Conservation (phyloP, 371 early-diverging fungal genomes). For the Rhizopus microsporus region DNA sequence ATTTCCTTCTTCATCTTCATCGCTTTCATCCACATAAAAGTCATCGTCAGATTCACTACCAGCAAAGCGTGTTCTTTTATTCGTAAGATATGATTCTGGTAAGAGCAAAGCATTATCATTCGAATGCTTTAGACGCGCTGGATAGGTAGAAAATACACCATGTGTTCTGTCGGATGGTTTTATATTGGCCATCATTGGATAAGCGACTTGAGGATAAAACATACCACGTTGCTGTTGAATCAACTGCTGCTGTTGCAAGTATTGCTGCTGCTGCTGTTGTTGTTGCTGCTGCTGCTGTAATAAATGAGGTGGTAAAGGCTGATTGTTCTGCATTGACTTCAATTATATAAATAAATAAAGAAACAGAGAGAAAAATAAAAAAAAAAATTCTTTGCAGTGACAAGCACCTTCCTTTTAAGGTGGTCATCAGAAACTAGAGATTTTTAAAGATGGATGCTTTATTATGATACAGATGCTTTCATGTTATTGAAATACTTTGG, state of each 20-base stretch:
- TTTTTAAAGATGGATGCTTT: background rate
- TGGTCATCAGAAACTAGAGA: background rate
- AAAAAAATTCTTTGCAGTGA: constrained; percentile 6
- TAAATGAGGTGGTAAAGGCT: constrained; percentile 6
- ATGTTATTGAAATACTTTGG: constrained; percentile 73
- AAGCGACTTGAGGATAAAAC: constrained; percentile 20
- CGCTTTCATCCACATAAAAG: constrained; percentile 27
- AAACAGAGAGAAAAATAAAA: constrained; percentile 4
- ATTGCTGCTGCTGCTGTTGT: background rate
- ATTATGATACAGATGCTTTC: constrained; percentile 4
- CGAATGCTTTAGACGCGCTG: constrained; percentile 45
- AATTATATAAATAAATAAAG: background rate
- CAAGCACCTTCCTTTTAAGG: constrained; percentile 3
- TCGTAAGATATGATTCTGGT: constrained; percentile 41
- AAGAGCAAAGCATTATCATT: constrained; percentile 48
- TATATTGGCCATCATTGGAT: constrained; percentile 25
- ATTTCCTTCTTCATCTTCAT: constrained; percentile 33
- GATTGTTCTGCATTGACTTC: constrained; percentile 14
- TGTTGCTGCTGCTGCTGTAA: constrained; percentile 1
- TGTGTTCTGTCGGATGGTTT: constrained; percentile 30
- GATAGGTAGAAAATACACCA: constrained; percentile 46
- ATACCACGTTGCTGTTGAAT: constrained; percentile 9
- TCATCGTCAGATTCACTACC: constrained; percentile 3
- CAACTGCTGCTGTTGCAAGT: constrained; percentile 1
- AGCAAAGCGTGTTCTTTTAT: constrained; percentile 30